Conservation (phyloP, 345 rosid species). For the Eucalyptus dawsonii region DNA sequence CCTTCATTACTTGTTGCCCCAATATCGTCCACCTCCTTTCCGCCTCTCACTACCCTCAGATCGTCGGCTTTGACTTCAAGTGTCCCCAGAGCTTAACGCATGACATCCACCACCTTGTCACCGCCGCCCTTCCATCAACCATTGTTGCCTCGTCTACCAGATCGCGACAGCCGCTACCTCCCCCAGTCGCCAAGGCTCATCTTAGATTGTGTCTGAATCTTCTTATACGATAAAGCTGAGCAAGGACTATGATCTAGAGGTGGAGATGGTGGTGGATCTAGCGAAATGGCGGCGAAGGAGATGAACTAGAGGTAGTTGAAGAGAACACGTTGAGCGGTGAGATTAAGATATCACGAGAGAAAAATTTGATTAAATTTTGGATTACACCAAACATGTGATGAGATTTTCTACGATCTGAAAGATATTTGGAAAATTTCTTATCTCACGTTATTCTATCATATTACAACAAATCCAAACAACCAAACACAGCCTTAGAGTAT, state of each 20-base stretch:
- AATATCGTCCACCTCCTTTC: background rate
- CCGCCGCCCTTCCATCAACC: too few relatives aligned
- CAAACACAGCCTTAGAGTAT: too few relatives aligned
- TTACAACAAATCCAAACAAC: too few relatives aligned
- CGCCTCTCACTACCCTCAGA: too few relatives aligned
- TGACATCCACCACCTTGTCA: too few relatives aligned
- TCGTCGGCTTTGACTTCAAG: background rate
- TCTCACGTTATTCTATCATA: background rate
- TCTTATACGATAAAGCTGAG: background rate
- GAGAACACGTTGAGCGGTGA: too few relatives aligned
- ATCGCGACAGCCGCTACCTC: background rate
- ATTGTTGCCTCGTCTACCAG: background rate
- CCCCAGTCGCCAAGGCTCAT: background rate
- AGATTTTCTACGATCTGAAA: accelerated
- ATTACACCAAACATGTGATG: too few relatives aligned
- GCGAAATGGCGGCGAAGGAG: background rate
- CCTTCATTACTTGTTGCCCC: background rate
- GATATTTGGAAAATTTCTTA: background rate
- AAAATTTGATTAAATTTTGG: too few relatives aligned
- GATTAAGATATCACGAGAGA: too few relatives aligned
- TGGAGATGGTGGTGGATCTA: background rate
- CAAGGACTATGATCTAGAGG: background rate
- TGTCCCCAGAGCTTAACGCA: too few relatives aligned
- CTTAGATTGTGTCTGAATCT: background rate
- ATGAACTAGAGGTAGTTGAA: background rate